These are phyloP conservation scores for Endotrypanum monterogeii DNA, from an alignment of 208 protist species.

Conservation along the genomic window DNA sequence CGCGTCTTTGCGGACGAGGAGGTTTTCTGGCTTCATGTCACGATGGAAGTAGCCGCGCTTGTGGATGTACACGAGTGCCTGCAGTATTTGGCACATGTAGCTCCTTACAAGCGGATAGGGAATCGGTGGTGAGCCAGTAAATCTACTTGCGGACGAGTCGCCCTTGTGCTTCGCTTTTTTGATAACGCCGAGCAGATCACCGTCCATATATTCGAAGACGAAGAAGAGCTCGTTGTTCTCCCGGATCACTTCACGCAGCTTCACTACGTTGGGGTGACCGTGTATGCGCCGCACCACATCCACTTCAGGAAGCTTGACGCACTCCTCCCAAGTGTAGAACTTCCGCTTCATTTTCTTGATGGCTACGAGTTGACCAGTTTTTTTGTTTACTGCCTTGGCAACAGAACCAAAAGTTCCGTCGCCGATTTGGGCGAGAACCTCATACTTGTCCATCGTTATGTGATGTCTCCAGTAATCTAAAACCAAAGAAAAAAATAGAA, in stretches of 20 bases:
- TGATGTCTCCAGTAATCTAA: constrained; percentile 14
- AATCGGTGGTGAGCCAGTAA: constrained; percentile 45
- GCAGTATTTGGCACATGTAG: constrained; percentile 93
- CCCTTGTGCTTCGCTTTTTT: constrained; percentile 92
- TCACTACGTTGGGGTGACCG: constrained; percentile 97
- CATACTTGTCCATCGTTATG: constrained; percentile 93
- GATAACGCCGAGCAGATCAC: constrained; percentile 96
- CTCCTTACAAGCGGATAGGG: constrained; percentile 88
- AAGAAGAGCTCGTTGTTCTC: constrained; percentile 97
- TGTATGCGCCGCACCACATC: constrained; percentile 93
- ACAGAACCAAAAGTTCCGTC: constrained; percentile 97
- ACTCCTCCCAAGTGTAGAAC: constrained; percentile 98
- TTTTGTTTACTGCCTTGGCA: constrained; percentile 89
- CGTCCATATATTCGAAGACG: constrained; percentile 98
- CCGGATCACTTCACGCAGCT: constrained; percentile 96
- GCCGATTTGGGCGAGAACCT: constrained; percentile 92
- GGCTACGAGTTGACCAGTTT: constrained; percentile 95
- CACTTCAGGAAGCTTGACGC: constrained; percentile 95
- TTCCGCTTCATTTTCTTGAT: constrained; percentile 99
- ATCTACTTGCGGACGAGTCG: constrained; percentile 23
- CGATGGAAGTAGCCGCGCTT: constrained; percentile 96
- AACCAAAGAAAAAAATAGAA: constrained; percentile 14
- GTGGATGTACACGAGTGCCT: constrained; percentile 96
- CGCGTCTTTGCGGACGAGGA: constrained; percentile 81
- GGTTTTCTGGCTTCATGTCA: constrained; percentile 99